phyloP scores from a whole-genome alignment of 352 stramenopile genomes.

The Plasmopara muralis region DNA sequence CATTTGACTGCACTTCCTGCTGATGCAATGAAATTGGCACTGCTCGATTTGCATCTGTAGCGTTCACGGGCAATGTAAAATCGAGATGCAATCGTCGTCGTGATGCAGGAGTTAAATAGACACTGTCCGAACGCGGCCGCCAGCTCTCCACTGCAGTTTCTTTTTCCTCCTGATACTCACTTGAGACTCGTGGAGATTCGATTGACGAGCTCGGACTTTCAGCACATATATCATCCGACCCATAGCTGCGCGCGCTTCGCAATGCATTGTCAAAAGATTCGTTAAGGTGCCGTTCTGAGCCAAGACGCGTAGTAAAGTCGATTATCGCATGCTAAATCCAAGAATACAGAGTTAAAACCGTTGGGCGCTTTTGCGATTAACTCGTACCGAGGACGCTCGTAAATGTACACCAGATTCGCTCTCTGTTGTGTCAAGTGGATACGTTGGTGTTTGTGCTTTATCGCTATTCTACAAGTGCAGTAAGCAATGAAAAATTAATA shows the following conservation, averaged over 20 bases:
- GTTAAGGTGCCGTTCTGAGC: constrained; percentile 3
- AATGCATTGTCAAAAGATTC: constrained; percentile 5
- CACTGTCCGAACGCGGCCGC: constrained; percentile 5
- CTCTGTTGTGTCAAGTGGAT: not conserved
- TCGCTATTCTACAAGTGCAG: not conserved
- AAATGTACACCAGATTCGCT: not conserved
- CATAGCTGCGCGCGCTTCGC: constrained; percentile 6
- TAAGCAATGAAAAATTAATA: not conserved
- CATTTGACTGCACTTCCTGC: constrained; percentile 7
- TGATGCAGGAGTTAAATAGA: constrained; percentile 9
- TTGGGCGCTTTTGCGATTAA: constrained; percentile 3
- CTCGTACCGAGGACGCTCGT: constrained; percentile 14
- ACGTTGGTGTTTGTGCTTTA: not conserved
- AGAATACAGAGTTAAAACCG: constrained; percentile 5
- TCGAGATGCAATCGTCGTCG: constrained; percentile 31
- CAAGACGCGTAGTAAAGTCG: constrained; percentile 41
- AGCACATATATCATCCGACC: constrained; percentile 38
- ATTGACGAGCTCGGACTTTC: constrained; percentile 45
- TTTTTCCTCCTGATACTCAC: constrained; percentile 25
- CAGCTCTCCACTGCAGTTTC: constrained; percentile 7
- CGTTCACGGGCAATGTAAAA: constrained; percentile 21
- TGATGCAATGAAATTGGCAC: constrained; percentile 10
- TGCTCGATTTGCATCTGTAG: constrained; percentile 10
- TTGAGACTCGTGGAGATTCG: constrained; percentile 11
- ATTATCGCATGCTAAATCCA: constrained; percentile 31